Conservation (phyloP, 441 rosid species). For the Aleurites moluccanus region DNA sequence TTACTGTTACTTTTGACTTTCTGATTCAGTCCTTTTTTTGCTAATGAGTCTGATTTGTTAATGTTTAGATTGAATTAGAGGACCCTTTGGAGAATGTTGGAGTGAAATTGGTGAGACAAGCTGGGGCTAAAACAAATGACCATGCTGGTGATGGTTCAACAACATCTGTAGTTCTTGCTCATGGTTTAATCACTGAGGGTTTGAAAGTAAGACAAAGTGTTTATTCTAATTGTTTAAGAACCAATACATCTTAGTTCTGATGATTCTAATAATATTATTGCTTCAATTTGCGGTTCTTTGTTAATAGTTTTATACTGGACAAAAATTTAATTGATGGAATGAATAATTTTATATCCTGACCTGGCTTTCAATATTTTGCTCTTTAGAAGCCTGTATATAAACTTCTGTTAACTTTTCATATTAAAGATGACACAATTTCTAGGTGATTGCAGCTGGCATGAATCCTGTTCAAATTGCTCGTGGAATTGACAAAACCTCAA, state of each 20-base stretch:
- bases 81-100: slow-evolving; percentile 93
- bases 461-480: slow-evolving; percentile 81
- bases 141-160: slow-evolving; percentile 96
- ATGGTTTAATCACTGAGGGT: slow-evolving; percentile 87
- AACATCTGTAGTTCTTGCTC: slow-evolving; percentile 85
- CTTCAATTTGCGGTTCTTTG: too few species aligned
- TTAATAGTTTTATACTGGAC: too few species aligned
- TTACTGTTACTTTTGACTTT: neutral
- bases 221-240: neutral
- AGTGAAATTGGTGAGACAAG: slow-evolving; percentile 93
- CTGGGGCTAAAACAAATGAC: slow-evolving; percentile 90
- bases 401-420: slow-evolving; percentile 16
- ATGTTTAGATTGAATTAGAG: slow-evolving; percentile 75
- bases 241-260: too few species aligned
- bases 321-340: too few species aligned
- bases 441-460: slow-evolving; percentile 79
- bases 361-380: neutral
- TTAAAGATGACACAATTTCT: slow-evolving; percentile 26
- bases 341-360: too few species aligned
- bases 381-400: neutral
- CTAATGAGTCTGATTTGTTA: neutral
- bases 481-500: slow-evolving; percentile 76
- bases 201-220: slow-evolving; percentile 49
- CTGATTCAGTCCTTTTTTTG: neutral
- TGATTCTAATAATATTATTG: too few species aligned